phyloP scores from a whole-genome alignment of 2,329 filamentous ascomycete species.

The Myrmaecium sp. region DNA sequence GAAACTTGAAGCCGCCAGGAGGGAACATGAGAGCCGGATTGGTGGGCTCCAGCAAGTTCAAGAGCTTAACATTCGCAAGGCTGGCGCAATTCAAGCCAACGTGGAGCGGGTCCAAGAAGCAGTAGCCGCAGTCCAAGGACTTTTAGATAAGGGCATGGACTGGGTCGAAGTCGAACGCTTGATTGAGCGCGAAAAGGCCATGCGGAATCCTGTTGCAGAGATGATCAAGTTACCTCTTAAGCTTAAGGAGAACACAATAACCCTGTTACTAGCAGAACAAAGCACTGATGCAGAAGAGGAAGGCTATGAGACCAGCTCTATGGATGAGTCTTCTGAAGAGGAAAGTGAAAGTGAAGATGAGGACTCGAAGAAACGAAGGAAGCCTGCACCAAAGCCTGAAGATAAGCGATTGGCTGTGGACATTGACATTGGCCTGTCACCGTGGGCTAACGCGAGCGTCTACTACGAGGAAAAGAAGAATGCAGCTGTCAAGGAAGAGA shows the following conservation, averaged over 20 bases:
- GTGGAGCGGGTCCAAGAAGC: constrained; percentile 82
- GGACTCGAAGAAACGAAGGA: constrained; percentile 10
- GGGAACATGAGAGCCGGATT: constrained; percentile 71
- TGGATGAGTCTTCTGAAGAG: constrained; percentile 44
- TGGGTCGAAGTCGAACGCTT: constrained; percentile 84
- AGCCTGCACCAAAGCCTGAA: constrained; percentile 12
- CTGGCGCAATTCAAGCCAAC: constrained; percentile 79
- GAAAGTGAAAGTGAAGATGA: constrained; percentile 29
- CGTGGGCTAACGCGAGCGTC: constrained; percentile 77
- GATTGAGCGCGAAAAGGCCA: constrained; percentile 70
- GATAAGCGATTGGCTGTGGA: constrained; percentile 51
- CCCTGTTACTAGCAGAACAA: constrained; percentile 58
- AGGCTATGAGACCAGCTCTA: constrained; percentile 44
- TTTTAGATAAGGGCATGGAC: constrained; percentile 92
- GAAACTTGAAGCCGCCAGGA: constrained; percentile 69
- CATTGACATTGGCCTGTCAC: constrained; percentile 64
- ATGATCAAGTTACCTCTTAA: constrained; percentile 79
- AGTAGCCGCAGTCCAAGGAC: constrained; percentile 76
- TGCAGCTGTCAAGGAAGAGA: constrained; percentile 74
- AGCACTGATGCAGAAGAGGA: constrained; percentile 46
- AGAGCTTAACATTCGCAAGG: constrained; percentile 70
- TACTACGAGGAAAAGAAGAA: constrained; percentile 83
- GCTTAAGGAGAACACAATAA: constrained; percentile 76
- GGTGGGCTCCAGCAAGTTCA: constrained; percentile 71
- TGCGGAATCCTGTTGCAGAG: constrained; percentile 68